A percentile compares a stretch with the other conserved stretches of the same genome.
These are phyloP conservation scores for Boletus huronensis DNA, from an alignment of 768 basidiomycete species.

Conservation along the genomic window DNA sequence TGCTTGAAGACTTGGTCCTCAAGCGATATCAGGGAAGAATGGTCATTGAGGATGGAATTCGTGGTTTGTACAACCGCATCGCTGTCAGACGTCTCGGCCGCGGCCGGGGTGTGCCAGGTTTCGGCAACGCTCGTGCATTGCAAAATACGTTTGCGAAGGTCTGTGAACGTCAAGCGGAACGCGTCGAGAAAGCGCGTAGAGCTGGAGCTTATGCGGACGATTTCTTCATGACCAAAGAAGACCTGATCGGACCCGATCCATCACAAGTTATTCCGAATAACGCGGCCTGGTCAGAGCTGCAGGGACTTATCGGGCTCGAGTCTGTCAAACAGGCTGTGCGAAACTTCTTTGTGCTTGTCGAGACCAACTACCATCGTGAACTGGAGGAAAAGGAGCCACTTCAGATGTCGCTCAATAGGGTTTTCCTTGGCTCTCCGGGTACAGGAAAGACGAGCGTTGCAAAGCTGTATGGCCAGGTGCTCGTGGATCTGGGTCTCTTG, in stretches of 20 bases:
- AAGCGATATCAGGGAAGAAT: constrained; percentile 48
- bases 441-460: constrained; percentile 74
- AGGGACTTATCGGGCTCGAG: constrained; percentile 50
- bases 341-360: constrained; percentile 43
- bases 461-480: constrained; percentile 59
- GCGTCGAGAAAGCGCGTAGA: constrained; percentile 42
- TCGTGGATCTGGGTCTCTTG: constrained; percentile 59
- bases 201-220: constrained; percentile 43
- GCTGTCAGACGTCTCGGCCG: constrained; percentile 17
- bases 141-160: constrained; percentile 48
- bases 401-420: constrained; percentile 55
- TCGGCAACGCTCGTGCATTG: constrained; percentile 66
- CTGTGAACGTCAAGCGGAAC: constrained; percentile 49
- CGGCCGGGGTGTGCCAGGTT: constrained; percentile 40
- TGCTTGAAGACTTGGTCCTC: constrained; percentile 48
- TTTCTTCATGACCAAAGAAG: constrained; percentile 48
- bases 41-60: constrained; percentile 51
- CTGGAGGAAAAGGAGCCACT: constrained; percentile 52
- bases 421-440: constrained; percentile 65
- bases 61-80: constrained; percentile 50
- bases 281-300: constrained; percentile 49
- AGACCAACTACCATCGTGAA: constrained; percentile 59
- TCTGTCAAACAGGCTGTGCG: constrained; percentile 54
- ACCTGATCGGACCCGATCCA: constrained; percentile 66
- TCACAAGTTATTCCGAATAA: constrained; percentile 44